Conservation (phyloP, 2,329 filamentous ascomycete genomes). For the Sporothrix curviconia region DNA sequence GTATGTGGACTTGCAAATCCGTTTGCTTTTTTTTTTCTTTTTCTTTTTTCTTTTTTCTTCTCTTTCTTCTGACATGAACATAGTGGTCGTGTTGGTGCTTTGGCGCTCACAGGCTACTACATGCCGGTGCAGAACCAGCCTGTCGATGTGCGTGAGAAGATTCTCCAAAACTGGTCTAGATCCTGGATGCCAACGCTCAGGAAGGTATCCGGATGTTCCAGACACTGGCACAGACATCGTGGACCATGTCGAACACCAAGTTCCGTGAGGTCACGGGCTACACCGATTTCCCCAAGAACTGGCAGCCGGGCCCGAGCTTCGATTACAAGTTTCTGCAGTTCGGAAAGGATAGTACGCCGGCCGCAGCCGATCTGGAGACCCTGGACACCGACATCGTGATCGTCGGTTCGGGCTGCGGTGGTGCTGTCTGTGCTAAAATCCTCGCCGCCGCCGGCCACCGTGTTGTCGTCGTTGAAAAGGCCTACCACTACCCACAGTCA, state of each 20-base stretch:
- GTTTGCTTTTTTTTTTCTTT: background rate
- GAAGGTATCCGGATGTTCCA: slow-evolving; percentile 50
- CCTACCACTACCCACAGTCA: slow-evolving; percentile 65
- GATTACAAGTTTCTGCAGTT: slow-evolving; percentile 59
- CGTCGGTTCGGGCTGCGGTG: slow-evolving; percentile 81
- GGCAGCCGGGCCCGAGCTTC: slow-evolving; percentile 44
- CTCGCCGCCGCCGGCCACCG: slow-evolving; percentile 66
- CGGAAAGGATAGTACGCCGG: slow-evolving; percentile 21
- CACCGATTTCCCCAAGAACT: slow-evolving; percentile 45
- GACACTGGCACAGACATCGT: slow-evolving; percentile 47
- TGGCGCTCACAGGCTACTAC: slow-evolving; percentile 61
- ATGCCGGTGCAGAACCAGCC: slow-evolving; percentile 58
- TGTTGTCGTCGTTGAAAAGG: slow-evolving; percentile 68
- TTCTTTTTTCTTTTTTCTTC: background rate
- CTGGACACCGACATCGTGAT: slow-evolving; percentile 78
- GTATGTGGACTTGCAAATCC: slow-evolving; percentile 25
- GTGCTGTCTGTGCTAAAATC: slow-evolving; percentile 73
- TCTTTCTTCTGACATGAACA: no score
- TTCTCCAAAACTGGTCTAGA: slow-evolving; percentile 56
- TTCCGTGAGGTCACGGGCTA: slow-evolving; percentile 53
- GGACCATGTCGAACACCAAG: slow-evolving; percentile 48
- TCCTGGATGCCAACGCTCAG: slow-evolving; percentile 51
- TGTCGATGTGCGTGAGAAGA: slow-evolving; percentile 50
- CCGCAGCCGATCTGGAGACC: slow-evolving; percentile 39
- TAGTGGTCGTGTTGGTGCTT: slow-evolving; percentile 45